Evolutionary conservation across 768 basidiomycete genomes (phyloP).

Genomic region (Tricholoma sp.): DNA sequence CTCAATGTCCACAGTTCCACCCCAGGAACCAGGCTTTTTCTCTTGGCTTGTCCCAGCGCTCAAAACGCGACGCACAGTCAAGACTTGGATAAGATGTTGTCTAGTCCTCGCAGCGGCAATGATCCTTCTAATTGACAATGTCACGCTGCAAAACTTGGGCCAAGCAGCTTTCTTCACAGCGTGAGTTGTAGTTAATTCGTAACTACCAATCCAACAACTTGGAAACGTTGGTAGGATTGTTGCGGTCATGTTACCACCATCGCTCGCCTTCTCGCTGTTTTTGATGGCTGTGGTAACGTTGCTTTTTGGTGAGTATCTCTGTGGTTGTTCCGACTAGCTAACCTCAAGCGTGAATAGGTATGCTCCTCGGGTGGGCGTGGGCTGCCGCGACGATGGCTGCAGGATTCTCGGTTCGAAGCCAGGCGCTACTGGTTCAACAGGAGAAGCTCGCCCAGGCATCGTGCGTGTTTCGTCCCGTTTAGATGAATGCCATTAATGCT

Average conservation of each 20-base stretch:
- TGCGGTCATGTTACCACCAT: slow-evolving; percentile 33
- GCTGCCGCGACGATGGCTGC: slow-evolving; percentile 40
- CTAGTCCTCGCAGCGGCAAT: slow-evolving; percentile 26
- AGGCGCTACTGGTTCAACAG: slow-evolving; percentile 28
- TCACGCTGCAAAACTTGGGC: slow-evolving; percentile 31
- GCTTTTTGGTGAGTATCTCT: slow-evolving; percentile 24
- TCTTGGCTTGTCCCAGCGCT: slow-evolving; percentile 30
- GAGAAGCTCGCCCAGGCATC: slow-evolving; percentile 28
- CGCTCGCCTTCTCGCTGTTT: slow-evolving; percentile 34
- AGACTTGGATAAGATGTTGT: slow-evolving; percentile 37
- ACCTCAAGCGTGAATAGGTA: slow-evolving; percentile 18
- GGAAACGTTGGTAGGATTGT: slow-evolving; percentile 25
- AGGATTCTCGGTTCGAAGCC: slow-evolving; percentile 30
- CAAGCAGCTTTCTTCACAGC: slow-evolving; percentile 37
- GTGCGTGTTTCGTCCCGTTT: slow-evolving; percentile 18
- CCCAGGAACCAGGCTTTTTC: slow-evolving; percentile 16
- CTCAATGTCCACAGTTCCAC: slow-evolving; percentile 9
- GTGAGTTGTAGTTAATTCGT: slow-evolving; percentile 17
- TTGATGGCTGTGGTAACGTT: slow-evolving; percentile 27
- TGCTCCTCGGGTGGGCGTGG: slow-evolving; percentile 45
- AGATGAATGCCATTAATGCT: background rate
- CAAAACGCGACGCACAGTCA: slow-evolving; percentile 28
- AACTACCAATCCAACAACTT: background rate
- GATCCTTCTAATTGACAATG: slow-evolving; percentile 29
- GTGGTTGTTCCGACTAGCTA: background rate